Evolutionary conservation across 192 early-diverging fungal species (phyloP).

Genomic region (Backusella tuberculispora): DNA sequence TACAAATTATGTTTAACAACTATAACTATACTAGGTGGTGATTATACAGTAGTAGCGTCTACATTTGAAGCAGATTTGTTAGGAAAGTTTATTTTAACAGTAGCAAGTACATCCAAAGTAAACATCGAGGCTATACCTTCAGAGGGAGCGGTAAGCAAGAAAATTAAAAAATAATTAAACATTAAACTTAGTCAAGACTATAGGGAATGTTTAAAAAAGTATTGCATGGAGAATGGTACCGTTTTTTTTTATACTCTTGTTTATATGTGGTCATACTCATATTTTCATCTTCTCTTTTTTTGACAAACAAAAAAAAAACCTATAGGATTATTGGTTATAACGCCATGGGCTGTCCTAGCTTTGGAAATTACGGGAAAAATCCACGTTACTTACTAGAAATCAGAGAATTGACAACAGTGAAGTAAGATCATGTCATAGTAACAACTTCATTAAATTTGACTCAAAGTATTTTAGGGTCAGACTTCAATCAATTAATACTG

Average conservation of each 20-base stretch:
- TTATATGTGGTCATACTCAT: background rate
- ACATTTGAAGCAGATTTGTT: constrained; percentile 75
- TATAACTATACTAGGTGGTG: constrained; percentile 53
- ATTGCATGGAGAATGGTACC: constrained; percentile 57
- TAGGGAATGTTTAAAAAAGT: constrained; percentile 68
- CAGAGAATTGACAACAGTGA: constrained; percentile 57
- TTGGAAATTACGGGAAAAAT: constrained; percentile 59
- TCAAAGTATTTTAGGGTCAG: constrained; percentile 51
- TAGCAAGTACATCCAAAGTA: constrained; percentile 59
- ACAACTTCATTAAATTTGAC: background rate
- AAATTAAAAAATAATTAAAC: background rate
- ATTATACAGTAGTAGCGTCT: constrained; percentile 80
- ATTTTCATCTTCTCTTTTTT: background rate
- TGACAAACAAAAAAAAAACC: no score
- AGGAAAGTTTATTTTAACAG: constrained; percentile 69
- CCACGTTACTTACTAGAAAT: constrained; percentile 72
- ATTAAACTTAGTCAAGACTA: background rate
- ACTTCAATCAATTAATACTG: constrained; percentile 67
- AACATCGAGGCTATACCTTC: constrained; percentile 60
- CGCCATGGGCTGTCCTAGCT: constrained; percentile 63
- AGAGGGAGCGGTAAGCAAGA: constrained; percentile 69
- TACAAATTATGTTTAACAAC: background rate
- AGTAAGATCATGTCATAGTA: constrained; percentile 40
- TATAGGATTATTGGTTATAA: constrained; percentile 54
- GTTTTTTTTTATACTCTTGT: constrained; percentile 2